These are phyloP conservation scores for Venturiaceae sp. DNA, from an alignment of 2,329 filamentous ascomycete genomes.

Conservation along the genomic window DNA sequence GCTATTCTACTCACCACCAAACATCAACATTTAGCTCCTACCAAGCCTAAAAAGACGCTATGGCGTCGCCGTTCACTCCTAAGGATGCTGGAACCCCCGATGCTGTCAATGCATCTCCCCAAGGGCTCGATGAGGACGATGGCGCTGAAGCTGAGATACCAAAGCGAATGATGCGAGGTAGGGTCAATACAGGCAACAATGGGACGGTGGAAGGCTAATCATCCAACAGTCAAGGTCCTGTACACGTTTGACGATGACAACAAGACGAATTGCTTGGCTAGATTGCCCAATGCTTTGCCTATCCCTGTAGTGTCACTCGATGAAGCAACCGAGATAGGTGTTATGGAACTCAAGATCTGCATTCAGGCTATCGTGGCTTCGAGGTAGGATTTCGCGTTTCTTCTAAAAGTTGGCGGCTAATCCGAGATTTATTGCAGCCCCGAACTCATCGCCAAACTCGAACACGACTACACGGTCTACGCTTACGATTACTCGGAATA, in stretches of 20 bases:
- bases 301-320: conserved; percentile 76
- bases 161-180: conserved; percentile 7
- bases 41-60: background rate
- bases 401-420: background rate
- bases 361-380: conserved; percentile 68
- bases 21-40: background rate
- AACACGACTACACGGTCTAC: conserved; percentile 90
- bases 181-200: background rate
- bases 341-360: conserved; percentile 80
- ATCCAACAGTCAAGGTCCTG: conserved; percentile 75
- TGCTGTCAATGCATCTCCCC: background rate
- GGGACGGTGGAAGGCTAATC: background rate
- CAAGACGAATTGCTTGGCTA: conserved; percentile 81
- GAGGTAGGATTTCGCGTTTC: conserved; percentile 32
- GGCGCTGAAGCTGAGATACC: conserved; percentile 1
- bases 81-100: background rate
- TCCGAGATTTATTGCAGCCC: conserved; percentile 48
- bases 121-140: background rate
- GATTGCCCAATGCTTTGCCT: conserved; percentile 68
- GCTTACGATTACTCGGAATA: conserved; percentile 94
- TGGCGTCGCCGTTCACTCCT: no score
- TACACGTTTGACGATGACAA: conserved; percentile 91
- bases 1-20: background rate
- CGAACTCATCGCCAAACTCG: conserved; percentile 65
- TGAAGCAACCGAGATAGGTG: conserved; percentile 69